phyloP scores from a whole-genome alignment of 345 rosid species.

The Dovyalis caffra region DNA sequence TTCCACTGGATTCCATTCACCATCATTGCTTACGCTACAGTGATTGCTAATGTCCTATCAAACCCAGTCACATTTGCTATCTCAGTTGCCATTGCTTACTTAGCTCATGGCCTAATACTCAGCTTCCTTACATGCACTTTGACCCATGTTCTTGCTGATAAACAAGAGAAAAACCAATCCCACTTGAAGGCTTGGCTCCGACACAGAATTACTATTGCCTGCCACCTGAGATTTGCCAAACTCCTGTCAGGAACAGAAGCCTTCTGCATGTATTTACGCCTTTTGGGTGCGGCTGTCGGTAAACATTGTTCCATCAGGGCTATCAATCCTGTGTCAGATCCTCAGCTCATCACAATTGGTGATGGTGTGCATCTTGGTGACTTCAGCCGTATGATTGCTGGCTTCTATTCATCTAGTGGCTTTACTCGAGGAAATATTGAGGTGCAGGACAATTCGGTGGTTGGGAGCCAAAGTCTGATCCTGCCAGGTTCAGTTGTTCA shows the following conservation, averaged over 20 bases:
- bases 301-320: conserved; percentile 60
- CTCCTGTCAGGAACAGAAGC: conserved; percentile 67
- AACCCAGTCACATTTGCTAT: conserved; percentile 39
- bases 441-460: conserved; percentile 54
- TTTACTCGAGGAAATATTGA: conserved; percentile 32
- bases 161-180: conserved; percentile 31
- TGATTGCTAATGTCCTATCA: conserved; percentile 28
- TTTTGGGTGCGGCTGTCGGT: conserved; percentile 54
- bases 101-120: conserved; percentile 54
- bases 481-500: conserved; percentile 54
- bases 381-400: conserved; percentile 49
- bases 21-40: conserved; percentile 39
- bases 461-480: conserved; percentile 62
- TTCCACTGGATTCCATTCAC: conserved; percentile 65
- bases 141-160: conserved; percentile 33
- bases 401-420: conserved; percentile 44
- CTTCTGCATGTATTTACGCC: conserved; percentile 52
- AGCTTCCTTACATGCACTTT: conserved; percentile 42
- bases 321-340: conserved; percentile 58
- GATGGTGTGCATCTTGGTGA: conserved; percentile 69
- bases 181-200: conserved; percentile 40
- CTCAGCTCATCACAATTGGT: conserved; percentile 41
- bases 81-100: conserved; percentile 36
- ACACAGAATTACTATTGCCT: conserved; percentile 50
- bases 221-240: conserved; percentile 61